phyloP scores from a whole-genome alignment of 805 yeast species.

The Millerozyma acaciae region DNA sequence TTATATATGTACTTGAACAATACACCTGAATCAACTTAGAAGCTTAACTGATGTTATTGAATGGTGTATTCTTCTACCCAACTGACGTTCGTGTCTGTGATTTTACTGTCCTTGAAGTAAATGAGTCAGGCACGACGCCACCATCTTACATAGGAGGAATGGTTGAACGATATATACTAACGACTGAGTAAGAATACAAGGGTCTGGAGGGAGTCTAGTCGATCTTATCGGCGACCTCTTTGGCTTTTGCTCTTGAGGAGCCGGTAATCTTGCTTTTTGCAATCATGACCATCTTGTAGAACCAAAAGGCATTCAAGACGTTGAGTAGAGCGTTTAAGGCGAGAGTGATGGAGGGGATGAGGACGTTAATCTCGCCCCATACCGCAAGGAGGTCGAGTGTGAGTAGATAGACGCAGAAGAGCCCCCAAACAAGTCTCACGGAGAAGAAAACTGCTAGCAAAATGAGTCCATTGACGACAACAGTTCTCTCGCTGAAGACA shows the following conservation, averaged over 20 bases:
- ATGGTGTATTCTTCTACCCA: no score
- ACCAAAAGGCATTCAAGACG: constrained; percentile 78
- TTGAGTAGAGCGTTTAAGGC: constrained; percentile 60
- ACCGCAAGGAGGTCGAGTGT: constrained; percentile 45
- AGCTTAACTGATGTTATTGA: no score
- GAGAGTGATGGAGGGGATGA: constrained; percentile 50
- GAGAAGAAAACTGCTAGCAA: constrained; percentile 68
- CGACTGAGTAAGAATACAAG: no score
- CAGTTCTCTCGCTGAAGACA: constrained; percentile 53
- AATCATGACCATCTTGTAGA: constrained; percentile 74
- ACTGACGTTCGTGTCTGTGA: no score
- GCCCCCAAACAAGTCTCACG: constrained; percentile 85
- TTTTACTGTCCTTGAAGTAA: no score
- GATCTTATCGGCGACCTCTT: constrained; percentile 15
- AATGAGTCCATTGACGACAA: constrained; percentile 66
- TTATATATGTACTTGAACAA: no score
- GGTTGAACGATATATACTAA: no score
- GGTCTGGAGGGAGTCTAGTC: constrained; percentile 11
- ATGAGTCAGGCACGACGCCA: no score
- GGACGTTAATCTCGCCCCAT: constrained; percentile 41
- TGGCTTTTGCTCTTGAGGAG: constrained; percentile 12
- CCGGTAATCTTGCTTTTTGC: constrained; percentile 51
- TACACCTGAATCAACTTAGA: no score
- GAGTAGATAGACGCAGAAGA: constrained; percentile 58
- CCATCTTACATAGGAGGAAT: no score